phyloP scores from a whole-genome alignment of 108 stramenopile species.

The Cylindrotheca fusiformis region DNA sequence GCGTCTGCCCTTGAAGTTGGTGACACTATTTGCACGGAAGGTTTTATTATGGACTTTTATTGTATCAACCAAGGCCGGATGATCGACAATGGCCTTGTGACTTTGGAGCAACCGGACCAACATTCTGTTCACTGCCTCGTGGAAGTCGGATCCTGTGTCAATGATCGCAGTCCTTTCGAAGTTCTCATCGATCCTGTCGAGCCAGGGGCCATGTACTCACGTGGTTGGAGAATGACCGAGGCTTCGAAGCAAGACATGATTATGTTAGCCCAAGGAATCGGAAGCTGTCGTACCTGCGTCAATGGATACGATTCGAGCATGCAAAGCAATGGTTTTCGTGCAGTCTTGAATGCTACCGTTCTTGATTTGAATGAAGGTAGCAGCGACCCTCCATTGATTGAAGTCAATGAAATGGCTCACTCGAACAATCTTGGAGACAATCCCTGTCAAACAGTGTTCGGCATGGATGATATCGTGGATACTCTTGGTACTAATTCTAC shows the following conservation, averaged over 20 bases:
- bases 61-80: conserved; percentile 26
- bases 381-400: neutral
- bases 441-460: neutral
- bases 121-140: conserved; percentile 44
- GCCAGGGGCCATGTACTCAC: neutral
- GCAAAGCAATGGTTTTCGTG: conserved; percentile 1
- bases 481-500: no score
- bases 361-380: conserved; percentile 4
- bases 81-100: conserved; percentile 23
- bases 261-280: neutral
- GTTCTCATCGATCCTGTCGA: conserved; percentile 24
- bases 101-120: conserved; percentile 26
- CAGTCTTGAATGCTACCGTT: conserved; percentile 1
- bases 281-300: neutral
- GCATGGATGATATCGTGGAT: no score
- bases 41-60: conserved; percentile 32
- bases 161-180: conserved; percentile 22
- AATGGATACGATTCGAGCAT: neutral
- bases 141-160: conserved; percentile 22
- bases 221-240: neutral
- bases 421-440: neutral
- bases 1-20: conserved; percentile 7
- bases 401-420: neutral
- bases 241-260: neutral
- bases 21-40: conserved; percentile 20